These are phyloP conservation scores for Penicillium nucicola DNA, from an alignment of 495 filamentous ascomycete genomes.

Conservation along the genomic window DNA sequence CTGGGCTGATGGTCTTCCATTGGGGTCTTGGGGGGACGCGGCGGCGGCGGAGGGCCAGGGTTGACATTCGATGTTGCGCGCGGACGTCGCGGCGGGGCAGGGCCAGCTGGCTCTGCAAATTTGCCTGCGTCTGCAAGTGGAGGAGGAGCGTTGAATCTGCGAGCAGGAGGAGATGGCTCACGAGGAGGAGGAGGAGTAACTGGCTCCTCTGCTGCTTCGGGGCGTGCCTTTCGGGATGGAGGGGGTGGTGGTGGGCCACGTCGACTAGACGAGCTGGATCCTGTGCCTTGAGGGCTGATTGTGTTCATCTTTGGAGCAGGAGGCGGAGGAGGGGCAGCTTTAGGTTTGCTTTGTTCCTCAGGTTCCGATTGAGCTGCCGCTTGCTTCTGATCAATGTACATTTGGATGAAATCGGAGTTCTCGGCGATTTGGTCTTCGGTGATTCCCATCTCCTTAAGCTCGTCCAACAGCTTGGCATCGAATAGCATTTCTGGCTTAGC, in stretches of 20 bases:
- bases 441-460: constrained; percentile 81
- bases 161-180: constrained; percentile 43
- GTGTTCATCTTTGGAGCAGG: constrained; percentile 44
- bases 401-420: constrained; percentile 92
- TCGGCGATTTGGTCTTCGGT: constrained; percentile 89
- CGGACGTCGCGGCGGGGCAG: constrained; percentile 49
- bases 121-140: constrained; percentile 84
- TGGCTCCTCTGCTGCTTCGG: constrained; percentile 51
- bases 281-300: constrained; percentile 69
- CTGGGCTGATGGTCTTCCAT: constrained; percentile 58
- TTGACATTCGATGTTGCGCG: constrained; percentile 58
- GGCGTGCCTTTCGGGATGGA: constrained; percentile 62
- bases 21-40: constrained; percentile 82
- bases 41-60: constrained; percentile 78
- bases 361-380: constrained; percentile 36
- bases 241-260: constrained; percentile 84
- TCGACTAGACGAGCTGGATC: constrained; percentile 56
- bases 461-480: constrained; percentile 78
- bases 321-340: constrained; percentile 56
- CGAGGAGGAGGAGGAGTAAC: constrained; percentile 48
- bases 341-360: constrained; percentile 45
- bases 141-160: constrained; percentile 75
- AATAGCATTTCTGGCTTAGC: constrained; percentile 58
- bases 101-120: constrained; percentile 57
- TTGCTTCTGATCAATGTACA: constrained; percentile 82